A percentile compares a stretch with the other conserved stretches of the same genome.
Evolutionary conservation across 768 basidiomycete species (phyloP).

Genomic region (Mycena kentingensis): DNA sequence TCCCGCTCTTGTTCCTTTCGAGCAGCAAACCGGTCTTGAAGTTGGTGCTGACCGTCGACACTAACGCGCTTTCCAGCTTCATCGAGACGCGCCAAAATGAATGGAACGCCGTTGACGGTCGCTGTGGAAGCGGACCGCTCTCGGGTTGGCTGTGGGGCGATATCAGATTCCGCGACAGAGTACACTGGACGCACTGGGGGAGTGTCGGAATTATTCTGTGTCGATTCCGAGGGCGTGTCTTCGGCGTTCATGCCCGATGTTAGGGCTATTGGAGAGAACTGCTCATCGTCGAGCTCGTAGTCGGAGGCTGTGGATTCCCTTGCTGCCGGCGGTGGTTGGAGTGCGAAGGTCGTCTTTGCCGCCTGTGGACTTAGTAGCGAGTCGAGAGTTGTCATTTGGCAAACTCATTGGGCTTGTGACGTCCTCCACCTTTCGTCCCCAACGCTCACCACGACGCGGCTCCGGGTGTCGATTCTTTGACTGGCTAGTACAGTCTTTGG

Average conservation of each 20-base stretch:
- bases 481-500: constrained; percentile 29
- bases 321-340: too few species aligned
- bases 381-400: too few species aligned
- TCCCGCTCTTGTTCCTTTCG: constrained; percentile 53
- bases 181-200: constrained; percentile 43
- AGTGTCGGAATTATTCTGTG: too few species aligned
- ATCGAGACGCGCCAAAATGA: constrained; percentile 57
- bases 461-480: background rate
- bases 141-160: constrained; percentile 42
- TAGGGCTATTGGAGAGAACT: constrained; percentile 41
- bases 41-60: constrained; percentile 64
- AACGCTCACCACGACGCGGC: too few species aligned
- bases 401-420: too few species aligned
- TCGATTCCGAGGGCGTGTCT: constrained; percentile 31
- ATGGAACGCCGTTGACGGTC: constrained; percentile 53
- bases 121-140: constrained; percentile 65
- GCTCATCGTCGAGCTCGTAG: constrained; percentile 55
- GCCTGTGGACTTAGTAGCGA: too few species aligned
- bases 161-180: constrained; percentile 36
- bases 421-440: too few species aligned
- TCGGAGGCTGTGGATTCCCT: constrained; percentile 66
- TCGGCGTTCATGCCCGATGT: constrained; percentile 25
- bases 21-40: constrained; percentile 72
- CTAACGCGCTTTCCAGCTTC: constrained; percentile 50
- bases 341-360: too few species aligned